Percentiles rank a stretch among this genome's conserved stretches.
Conservation (phyloP, 148 eudicot genomes). For the Camellia japonica region DNA sequence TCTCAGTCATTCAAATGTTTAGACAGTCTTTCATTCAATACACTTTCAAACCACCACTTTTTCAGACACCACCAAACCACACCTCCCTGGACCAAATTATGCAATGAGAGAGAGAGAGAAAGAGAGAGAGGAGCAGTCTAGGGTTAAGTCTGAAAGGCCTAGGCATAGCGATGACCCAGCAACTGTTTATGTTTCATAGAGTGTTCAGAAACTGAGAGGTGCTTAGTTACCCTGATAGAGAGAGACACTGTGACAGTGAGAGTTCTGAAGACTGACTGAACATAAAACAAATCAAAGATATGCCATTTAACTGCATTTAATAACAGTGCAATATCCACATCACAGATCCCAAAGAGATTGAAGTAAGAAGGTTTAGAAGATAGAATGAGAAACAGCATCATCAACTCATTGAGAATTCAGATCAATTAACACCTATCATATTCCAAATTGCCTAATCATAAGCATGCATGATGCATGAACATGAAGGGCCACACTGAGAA, state of each 20-base stretch:
- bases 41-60: slow-evolving; percentile 20
- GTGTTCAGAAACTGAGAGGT: slow-evolving; percentile 8
- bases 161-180: neutral
- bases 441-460: neutral
- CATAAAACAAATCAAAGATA: slow-evolving; percentile 26
- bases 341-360: slow-evolving; percentile 28
- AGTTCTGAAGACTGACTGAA: slow-evolving; percentile 14
- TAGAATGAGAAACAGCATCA: neutral
- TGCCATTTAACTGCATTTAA: slow-evolving; percentile 14
- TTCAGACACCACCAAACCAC: slow-evolving; percentile 21
- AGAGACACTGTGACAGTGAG: slow-evolving; percentile 14
- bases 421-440: neutral
- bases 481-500: neutral
- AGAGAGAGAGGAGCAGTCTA: neutral
- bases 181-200: neutral
- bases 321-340: slow-evolving; percentile 11
- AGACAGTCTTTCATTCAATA: slow-evolving; percentile 12
- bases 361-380: neutral
- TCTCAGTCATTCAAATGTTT: slow-evolving; percentile 7
- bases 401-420: neutral
- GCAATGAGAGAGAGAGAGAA: neutral
- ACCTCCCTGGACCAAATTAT: neutral
- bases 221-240: slow-evolving; percentile 27
- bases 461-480: neutral
- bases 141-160: neutral